Percentiles rank a stretch among this genome's conserved stretches.
phyloP scores from a whole-genome alignment of 345 rosid species.

The Bretschneidera sinensis region DNA sequence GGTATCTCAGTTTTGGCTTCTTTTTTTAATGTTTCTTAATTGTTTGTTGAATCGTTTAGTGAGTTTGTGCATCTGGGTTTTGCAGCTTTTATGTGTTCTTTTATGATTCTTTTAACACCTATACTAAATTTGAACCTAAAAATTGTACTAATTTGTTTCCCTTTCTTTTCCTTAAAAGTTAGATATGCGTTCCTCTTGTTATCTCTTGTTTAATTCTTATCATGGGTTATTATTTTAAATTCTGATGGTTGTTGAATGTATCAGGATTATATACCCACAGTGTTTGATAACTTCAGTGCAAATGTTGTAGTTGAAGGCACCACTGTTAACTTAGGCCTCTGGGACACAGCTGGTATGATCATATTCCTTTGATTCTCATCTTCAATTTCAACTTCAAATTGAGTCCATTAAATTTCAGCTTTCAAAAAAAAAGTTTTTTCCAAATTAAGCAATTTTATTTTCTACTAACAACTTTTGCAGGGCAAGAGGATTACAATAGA shows the following conservation, averaged over 20 bases:
- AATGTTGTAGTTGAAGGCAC: slow-evolving; percentile 89
- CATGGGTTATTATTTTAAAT: not conserved
- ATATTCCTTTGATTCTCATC: slow-evolving; percentile 1
- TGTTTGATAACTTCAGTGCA: slow-evolving; percentile 97
- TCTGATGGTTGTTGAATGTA: slow-evolving; percentile 21
- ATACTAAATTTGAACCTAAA: slow-evolving; percentile 8
- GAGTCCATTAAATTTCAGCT: not conserved
- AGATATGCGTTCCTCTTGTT: not conserved
- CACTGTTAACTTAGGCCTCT: slow-evolving; percentile 90
- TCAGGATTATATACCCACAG: slow-evolving; percentile 97
- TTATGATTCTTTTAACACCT: slow-evolving; percentile 3
- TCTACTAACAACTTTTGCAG: slow-evolving; percentile 30
- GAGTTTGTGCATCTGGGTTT: slow-evolving; percentile 37
- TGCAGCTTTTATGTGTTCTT: slow-evolving; percentile 33
- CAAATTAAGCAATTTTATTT: slow-evolving; percentile 6
- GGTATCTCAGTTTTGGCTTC: no score
- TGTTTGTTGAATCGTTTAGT: no score
- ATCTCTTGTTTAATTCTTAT: slow-evolving; percentile 5
- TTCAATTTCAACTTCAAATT: slow-evolving; percentile 1
- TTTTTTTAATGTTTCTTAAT: not conserved
- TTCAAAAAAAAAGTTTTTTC: no score
- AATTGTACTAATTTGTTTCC: no score
- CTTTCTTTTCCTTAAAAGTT: no score
- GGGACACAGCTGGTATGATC: slow-evolving; percentile 96
- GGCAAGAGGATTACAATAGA: slow-evolving; percentile 97